A percentile compares a stretch with the other conserved stretches of the same genome.
Evolutionary conservation across 1,284 basidiomycete genomes (phyloP).

Genomic region (Wolfiporia cocos): DNA sequence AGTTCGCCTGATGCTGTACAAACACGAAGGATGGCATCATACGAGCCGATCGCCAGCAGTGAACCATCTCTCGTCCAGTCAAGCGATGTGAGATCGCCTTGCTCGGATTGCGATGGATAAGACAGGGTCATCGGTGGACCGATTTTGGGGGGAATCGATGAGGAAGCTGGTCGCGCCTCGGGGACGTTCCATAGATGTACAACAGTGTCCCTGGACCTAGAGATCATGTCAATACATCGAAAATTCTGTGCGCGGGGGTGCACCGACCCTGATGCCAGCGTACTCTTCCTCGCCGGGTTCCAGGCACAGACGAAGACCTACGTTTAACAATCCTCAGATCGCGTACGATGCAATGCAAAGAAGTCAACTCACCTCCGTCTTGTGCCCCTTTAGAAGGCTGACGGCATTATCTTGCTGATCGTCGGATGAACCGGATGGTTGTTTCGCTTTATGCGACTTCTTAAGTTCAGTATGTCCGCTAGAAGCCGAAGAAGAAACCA

Average conservation of each 20-base stretch:
- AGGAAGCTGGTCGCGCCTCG: slow-evolving; percentile 11
- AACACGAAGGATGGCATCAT: slow-evolving; percentile 64
- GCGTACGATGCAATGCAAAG: not conserved
- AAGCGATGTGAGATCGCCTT: slow-evolving; percentile 63
- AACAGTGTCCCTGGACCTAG: slow-evolving; percentile 70
- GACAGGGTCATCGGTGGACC: slow-evolving; percentile 42
- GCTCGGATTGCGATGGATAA: slow-evolving; percentile 39
- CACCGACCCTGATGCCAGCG: slow-evolving; percentile 70
- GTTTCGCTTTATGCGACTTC: slow-evolving; percentile 1
- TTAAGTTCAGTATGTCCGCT: not conserved
- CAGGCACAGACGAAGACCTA: slow-evolving; percentile 80
- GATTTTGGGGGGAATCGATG: slow-evolving; percentile 11
- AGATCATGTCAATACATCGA: slow-evolving; percentile 4
- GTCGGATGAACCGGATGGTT: slow-evolving; percentile 3
- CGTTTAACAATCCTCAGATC: not conserved
- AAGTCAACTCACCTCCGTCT: slow-evolving; percentile 45
- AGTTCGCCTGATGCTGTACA: slow-evolving; percentile 48
- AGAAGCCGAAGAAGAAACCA: slow-evolving; percentile 3
- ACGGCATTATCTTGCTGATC: slow-evolving; percentile 21
- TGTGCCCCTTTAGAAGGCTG: slow-evolving; percentile 50
- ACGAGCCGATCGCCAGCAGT: slow-evolving; percentile 71
- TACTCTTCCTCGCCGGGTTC: slow-evolving; percentile 58
- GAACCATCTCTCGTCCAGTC: slow-evolving; percentile 70
- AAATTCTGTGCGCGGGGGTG: not conserved
- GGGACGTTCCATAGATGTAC: slow-evolving; percentile 74